Evolutionary conservation across 768 basidiomycete genomes (phyloP).

Genomic region (Phaeotremella skinneri): DNA sequence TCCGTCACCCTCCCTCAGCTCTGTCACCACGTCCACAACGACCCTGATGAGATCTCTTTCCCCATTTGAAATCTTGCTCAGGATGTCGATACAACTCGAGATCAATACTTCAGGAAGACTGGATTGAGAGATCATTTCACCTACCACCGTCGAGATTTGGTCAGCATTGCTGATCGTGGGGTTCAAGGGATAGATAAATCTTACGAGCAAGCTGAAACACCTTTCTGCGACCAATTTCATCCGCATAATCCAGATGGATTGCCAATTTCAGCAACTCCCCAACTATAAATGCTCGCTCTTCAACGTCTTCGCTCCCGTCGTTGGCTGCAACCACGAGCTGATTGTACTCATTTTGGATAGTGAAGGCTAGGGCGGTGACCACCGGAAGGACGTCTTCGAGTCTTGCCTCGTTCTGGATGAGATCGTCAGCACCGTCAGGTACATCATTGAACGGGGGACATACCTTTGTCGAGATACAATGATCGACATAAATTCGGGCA

Average conservation of each 20-base stretch:
- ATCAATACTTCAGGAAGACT: conserved; percentile 68
- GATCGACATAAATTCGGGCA: conserved; percentile 75
- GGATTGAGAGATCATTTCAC: conserved; percentile 75
- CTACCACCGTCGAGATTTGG: conserved; percentile 50
- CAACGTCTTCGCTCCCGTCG: conserved; percentile 48
- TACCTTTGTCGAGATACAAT: conserved; percentile 61
- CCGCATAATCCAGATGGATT: conserved; percentile 78
- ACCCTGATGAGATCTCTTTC: conserved; percentile 84
- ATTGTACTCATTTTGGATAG: conserved; percentile 71
- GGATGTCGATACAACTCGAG: conserved; percentile 74
- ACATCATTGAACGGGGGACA: conserved; percentile 4
- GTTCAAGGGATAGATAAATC: conserved; percentile 49
- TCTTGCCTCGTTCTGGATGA: conserved; percentile 57
- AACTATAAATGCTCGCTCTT: conserved; percentile 64
- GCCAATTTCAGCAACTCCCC: conserved; percentile 77
- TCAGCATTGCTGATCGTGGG: too few relatives aligned
- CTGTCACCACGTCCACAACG: conserved; percentile 82
- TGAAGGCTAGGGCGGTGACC: conserved; percentile 75
- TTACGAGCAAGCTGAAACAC: conserved; percentile 81
- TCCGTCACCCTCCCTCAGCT: conserved; percentile 61
- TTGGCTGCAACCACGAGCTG: conserved; percentile 53
- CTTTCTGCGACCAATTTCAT: conserved; percentile 84
- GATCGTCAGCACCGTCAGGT: conserved; percentile 1
- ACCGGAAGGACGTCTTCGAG: conserved; percentile 75
- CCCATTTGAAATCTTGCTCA: conserved; percentile 66